Conservation (phyloP, 208 protist genomes). For the Novymonas esmeraldas region DNA sequence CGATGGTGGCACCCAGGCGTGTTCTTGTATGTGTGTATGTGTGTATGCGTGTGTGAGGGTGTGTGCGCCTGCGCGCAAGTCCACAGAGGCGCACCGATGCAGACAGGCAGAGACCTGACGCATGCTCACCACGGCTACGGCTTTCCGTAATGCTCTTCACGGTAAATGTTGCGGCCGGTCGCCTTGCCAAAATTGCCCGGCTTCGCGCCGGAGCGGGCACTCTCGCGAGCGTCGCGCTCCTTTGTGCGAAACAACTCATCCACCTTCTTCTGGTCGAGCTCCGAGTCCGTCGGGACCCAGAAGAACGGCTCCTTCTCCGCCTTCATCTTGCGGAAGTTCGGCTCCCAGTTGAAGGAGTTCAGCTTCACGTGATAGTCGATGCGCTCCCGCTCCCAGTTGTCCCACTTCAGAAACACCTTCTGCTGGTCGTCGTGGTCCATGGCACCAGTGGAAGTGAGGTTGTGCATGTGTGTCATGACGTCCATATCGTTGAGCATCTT, state of each 20-base stretch:
- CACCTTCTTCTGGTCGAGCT: slow-evolving; percentile 87
- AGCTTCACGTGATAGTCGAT: slow-evolving; percentile 93
- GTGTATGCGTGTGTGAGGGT: too few relatives aligned
- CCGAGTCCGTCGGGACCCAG: slow-evolving; percentile 87
- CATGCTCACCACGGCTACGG: background rate
- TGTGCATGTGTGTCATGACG: slow-evolving; percentile 93
- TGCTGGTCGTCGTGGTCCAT: slow-evolving; percentile 93
- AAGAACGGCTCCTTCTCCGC: slow-evolving; percentile 93
- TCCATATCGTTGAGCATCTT: slow-evolving; percentile 92
- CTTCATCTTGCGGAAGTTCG: slow-evolving; percentile 89
- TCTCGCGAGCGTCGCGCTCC: slow-evolving; percentile 71
- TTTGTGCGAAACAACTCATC: slow-evolving; percentile 84
- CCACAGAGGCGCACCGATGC: too few relatives aligned
- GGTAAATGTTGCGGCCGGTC: slow-evolving; percentile 73
- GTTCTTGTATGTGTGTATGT: too few relatives aligned
- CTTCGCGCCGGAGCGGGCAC: slow-evolving; percentile 63
- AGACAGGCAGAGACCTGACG: too few relatives aligned
- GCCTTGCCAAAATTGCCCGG: slow-evolving; percentile 69
- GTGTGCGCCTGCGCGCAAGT: too few relatives aligned
- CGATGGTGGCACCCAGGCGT: background rate
- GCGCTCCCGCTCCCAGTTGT: slow-evolving; percentile 91
- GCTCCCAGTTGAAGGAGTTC: slow-evolving; percentile 84
- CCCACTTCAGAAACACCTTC: slow-evolving; percentile 91
- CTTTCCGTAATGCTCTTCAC: slow-evolving; percentile 31
- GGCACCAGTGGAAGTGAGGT: slow-evolving; percentile 79